A percentile compares a stretch with the other conserved stretches of the same genome.
These are phyloP conservation scores for Oryza rufipogon DNA, from an alignment of 176 grass and related monocot genomes.

Conservation along the genomic window DNA sequence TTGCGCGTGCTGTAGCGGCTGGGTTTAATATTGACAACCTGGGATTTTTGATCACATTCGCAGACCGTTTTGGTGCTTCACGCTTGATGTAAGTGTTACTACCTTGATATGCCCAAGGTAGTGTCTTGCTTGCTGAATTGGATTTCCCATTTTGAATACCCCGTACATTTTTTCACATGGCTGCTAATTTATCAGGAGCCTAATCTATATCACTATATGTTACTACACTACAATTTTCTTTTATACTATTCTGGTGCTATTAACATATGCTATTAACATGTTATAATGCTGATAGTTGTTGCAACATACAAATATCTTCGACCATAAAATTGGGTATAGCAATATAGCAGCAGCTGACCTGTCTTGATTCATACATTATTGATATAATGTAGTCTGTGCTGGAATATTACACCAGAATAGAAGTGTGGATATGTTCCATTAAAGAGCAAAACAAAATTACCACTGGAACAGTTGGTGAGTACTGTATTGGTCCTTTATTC, in stretches of 20 bases:
- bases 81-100: conserved; percentile 72
- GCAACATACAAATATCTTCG: conserved; percentile 6
- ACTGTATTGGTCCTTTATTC: background rate
- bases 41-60: conserved; percentile 69
- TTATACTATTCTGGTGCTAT: background rate
- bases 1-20: conserved; percentile 90
- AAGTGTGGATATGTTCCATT: background rate
- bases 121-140: background rate
- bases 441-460: background rate
- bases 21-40: conserved; percentile 90
- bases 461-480: background rate
- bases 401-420: background rate
- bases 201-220: background rate
- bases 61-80: conserved; percentile 82
- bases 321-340: background rate
- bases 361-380: background rate
- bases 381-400: background rate
- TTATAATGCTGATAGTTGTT: conserved; percentile 12
- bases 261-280: background rate
- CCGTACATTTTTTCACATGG: background rate
- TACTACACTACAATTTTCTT: background rate
- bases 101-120: background rate
- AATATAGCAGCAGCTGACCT: background rate
- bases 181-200: background rate
- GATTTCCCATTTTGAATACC: conserved; percentile 18